These are phyloP conservation scores for Polytrichum formosum DNA, from an alignment of 225 moss, liverwort and hornwort species.

Conservation along the genomic window DNA sequence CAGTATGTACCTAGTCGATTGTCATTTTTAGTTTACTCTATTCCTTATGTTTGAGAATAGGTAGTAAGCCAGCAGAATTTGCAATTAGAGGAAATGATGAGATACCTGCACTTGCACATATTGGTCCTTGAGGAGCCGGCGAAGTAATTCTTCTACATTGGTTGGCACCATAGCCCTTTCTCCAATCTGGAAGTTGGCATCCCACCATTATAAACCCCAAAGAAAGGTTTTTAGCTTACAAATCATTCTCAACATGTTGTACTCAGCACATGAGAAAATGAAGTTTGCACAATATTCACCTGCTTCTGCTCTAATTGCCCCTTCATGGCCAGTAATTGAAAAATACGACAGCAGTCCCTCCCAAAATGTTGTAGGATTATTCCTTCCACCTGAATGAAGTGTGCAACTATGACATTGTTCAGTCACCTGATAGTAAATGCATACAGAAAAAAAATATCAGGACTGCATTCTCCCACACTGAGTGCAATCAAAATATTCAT, in stretches of 20 bases:
- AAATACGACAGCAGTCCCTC: constrained; percentile 86
- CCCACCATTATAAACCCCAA: too few species aligned
- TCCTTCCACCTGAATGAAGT: constrained; percentile 62
- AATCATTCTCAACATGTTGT: too few species aligned
- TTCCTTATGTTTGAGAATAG: too few species aligned
- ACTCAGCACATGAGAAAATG: too few species aligned
- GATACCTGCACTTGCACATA: constrained; percentile 82
- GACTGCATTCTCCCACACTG: too few species aligned
- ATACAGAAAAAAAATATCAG: too few species aligned
- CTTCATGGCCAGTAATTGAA: constrained; percentile 76
- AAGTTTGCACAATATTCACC: constrained; percentile 23
- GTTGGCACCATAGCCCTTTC: constrained; percentile 90
- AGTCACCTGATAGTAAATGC: too few species aligned
- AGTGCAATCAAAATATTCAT: too few species aligned
- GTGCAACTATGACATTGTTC: too few species aligned
- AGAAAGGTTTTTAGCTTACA: too few species aligned
- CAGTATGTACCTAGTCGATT: too few species aligned
- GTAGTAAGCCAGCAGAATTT: neutral
- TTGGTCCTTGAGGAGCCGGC: constrained; percentile 75
- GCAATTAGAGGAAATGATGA: neutral
- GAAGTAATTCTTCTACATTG: constrained; percentile 82
- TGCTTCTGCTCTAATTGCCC: constrained; percentile 97
- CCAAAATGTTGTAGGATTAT: constrained; percentile 94
- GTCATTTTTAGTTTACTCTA: too few species aligned
- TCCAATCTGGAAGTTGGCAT: constrained; percentile 54